phyloP scores from a whole-genome alignment of 2,329 filamentous ascomycete genomes.

The Alternaria atra region DNA sequence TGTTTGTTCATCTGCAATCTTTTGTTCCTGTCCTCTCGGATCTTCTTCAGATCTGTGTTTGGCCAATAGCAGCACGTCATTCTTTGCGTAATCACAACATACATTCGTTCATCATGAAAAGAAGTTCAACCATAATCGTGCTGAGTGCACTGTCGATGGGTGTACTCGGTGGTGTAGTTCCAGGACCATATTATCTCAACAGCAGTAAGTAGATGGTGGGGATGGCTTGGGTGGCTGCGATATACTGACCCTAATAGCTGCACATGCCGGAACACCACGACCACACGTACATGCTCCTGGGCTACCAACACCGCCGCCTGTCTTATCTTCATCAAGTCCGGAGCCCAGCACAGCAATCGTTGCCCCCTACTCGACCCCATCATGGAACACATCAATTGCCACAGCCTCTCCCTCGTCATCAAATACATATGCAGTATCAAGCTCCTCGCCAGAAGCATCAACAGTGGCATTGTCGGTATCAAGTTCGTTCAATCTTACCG shows the following conservation, averaged over 20 bases:
- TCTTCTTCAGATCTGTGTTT: neutral
- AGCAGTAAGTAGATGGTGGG: constrained; percentile 20
- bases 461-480: neutral
- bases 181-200: constrained; percentile 15
- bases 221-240: neutral
- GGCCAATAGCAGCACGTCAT: constrained; percentile 25
- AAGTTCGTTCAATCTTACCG: neutral
- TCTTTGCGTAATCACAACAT: constrained; percentile 8
- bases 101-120: constrained; percentile 27
- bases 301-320: neutral
- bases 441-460: neutral
- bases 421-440: neutral
- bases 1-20: constrained; percentile 14
- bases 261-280: constrained; percentile 15
- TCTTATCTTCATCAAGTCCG: constrained; percentile 3
- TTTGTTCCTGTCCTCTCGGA: constrained; percentile 8
- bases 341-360: neutral
- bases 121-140: constrained; percentile 22
- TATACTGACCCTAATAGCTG: constrained; percentile 20
- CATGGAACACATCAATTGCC: constrained; percentile 4
- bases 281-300: constrained; percentile 24
- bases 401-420: constrained; percentile 1
- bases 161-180: constrained; percentile 23
- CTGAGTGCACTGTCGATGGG: constrained; percentile 27
- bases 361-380: constrained; percentile 4